A percentile compares a stretch with the other conserved stretches of the same genome.
Evolutionary conservation across 352 stramenopile genomes (phyloP).

Genomic region (Pythium brachiatum): DNA sequence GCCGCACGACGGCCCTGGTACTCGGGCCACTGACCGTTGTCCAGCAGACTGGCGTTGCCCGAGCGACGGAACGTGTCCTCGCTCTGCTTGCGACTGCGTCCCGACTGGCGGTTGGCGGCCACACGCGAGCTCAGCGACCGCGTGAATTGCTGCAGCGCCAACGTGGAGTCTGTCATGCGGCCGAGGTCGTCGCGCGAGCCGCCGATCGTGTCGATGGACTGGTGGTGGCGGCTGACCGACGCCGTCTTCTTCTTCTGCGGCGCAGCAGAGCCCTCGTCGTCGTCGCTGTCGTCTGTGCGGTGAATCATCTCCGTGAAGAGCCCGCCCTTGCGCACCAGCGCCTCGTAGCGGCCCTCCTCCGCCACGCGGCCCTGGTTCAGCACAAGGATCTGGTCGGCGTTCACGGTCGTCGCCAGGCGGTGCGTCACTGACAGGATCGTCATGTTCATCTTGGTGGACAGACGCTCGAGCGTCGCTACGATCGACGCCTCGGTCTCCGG

Average conservation of each 20-base stretch:
- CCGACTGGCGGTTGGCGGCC: conserved; percentile 51
- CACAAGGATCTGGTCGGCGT: conserved; percentile 74
- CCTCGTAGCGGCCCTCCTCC: conserved; percentile 68
- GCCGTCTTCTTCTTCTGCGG: conserved; percentile 32
- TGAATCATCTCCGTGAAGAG: conserved; percentile 84
- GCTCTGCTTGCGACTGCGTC: conserved; percentile 61
- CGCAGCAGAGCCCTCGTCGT: conserved; percentile 16
- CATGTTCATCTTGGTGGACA: conserved; percentile 76
- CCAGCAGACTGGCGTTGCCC: conserved; percentile 59
- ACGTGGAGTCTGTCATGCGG: too few species aligned
- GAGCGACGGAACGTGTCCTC: conserved; percentile 49
- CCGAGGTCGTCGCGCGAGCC: conserved; percentile 8
- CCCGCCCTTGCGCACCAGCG: conserved; percentile 51
- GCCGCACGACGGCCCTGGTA: conserved; percentile 26
- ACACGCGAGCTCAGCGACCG: conserved; percentile 37
- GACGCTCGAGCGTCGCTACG: conserved; percentile 65
- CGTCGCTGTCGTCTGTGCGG: conserved; percentile 50
- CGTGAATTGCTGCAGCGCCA: too few species aligned
- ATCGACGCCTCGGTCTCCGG: conserved; percentile 79
- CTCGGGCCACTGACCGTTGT: conserved; percentile 40
- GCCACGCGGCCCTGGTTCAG: conserved; percentile 65
- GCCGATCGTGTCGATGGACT: conserved; percentile 24
- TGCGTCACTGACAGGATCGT: conserved; percentile 83
- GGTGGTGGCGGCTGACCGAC: conserved; percentile 3
- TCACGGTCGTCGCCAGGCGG: conserved; percentile 60